Conservation (phyloP, 108 stramenopile genomes). For the Mayamaea pseudoterrestris region DNA sequence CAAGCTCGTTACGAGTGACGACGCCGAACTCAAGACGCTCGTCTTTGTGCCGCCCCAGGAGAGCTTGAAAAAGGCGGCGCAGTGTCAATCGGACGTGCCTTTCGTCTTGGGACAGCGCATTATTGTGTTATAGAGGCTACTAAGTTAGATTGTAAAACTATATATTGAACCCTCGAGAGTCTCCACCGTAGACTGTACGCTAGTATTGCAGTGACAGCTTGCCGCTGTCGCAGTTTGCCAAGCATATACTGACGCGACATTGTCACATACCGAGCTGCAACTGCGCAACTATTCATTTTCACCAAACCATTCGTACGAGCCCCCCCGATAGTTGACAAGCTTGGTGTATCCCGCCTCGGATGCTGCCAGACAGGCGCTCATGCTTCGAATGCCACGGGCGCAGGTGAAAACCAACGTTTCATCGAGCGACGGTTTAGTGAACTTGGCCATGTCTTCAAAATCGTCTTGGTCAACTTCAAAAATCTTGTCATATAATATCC, state of each 20-base stretch:
- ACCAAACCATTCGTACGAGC: conserved; percentile 61
- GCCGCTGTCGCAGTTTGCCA: too few relatives aligned
- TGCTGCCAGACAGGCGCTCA: conserved; percentile 45
- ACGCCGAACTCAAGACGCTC: conserved; percentile 40
- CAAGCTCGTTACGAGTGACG: conserved; percentile 36
- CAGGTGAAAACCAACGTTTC: conserved; percentile 68
- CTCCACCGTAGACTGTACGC: too few relatives aligned
- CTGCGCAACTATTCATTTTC: too few relatives aligned
- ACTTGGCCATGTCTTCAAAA: conserved; percentile 57
- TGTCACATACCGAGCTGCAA: too few relatives aligned
- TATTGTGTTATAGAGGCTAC: conserved; percentile 1
- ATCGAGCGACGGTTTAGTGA: conserved; percentile 53
- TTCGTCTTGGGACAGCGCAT: conserved; percentile 1
- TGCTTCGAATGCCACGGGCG: conserved; percentile 51
- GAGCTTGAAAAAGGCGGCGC: conserved; percentile 32
- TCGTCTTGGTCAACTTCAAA: conserved; percentile 62
- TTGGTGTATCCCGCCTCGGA: conserved; percentile 52
- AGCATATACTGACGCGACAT: too few relatives aligned
- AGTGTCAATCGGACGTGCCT: background rate
- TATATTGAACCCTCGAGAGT: too few relatives aligned
- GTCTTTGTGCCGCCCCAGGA: conserved; percentile 47
- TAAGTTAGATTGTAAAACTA: too few relatives aligned
- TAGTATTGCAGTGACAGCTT: too few relatives aligned
- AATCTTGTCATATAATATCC: conserved; percentile 31
- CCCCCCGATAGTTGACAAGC: conserved; percentile 59